A percentile compares a stretch with the other conserved stretches of the same genome.
phyloP scores from a whole-genome alignment of 2,329 filamentous ascomycete species.

The Hysterium pulicare region DNA sequence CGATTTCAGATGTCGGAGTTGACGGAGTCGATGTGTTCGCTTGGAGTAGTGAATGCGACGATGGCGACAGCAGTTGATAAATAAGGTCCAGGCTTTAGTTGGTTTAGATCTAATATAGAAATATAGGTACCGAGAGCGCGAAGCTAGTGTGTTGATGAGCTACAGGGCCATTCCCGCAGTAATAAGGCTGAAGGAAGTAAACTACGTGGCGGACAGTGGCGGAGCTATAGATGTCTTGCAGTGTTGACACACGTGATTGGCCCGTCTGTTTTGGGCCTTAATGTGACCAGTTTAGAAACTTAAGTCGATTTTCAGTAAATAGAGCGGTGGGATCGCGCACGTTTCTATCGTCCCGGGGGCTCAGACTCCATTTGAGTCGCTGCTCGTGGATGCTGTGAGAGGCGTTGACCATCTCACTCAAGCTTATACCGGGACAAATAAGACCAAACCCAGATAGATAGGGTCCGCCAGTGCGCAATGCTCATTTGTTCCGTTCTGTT shows the following conservation, averaged over 20 bases:
- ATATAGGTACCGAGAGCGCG: slow-evolving; percentile 29
- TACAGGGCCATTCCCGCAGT: slow-evolving; percentile 27
- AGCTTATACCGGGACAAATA: neutral
- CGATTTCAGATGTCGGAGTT: neutral
- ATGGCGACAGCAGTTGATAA: slow-evolving; percentile 28
- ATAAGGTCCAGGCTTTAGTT: slow-evolving; percentile 24
- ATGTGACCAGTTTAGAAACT: slow-evolving; percentile 25
- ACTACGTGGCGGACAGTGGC: slow-evolving; percentile 34
- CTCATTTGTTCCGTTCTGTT: neutral
- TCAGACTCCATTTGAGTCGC: slow-evolving; percentile 21
- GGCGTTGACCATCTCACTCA: neutral
- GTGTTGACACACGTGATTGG: slow-evolving; percentile 27
- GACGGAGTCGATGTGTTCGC: slow-evolving; percentile 9
- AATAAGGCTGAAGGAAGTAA: slow-evolving; percentile 35
- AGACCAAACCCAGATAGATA: neutral
- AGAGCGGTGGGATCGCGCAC: slow-evolving; percentile 5
- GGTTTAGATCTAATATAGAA: slow-evolving; percentile 25
- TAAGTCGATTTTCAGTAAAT: slow-evolving; percentile 13
- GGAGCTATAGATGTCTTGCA: slow-evolving; percentile 34
- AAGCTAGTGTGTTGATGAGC: slow-evolving; percentile 26
- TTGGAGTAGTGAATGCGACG: slow-evolving; percentile 22
- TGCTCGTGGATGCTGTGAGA: slow-evolving; percentile 20
- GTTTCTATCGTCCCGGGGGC: slow-evolving; percentile 24
- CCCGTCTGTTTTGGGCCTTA: slow-evolving; percentile 24
- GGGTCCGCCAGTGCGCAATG: neutral